Conservation (phyloP, 2,329 filamentous ascomycete genomes). For the Exophiala phaeomuriformis region DNA sequence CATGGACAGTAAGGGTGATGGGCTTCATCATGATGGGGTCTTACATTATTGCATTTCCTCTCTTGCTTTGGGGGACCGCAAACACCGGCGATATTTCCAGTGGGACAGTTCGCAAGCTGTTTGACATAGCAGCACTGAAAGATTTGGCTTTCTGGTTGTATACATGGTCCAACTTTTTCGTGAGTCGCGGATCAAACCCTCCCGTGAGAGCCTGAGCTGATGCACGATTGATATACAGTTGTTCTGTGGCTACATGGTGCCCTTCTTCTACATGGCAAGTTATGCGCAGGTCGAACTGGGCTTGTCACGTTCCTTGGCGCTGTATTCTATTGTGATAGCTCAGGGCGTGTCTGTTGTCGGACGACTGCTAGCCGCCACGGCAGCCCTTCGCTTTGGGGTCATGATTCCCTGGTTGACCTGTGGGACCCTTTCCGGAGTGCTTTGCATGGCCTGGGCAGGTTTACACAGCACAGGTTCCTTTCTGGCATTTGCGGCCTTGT, state of each 20-base stretch:
- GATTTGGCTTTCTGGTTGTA: conserved; percentile 40
- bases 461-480: conserved; percentile 44
- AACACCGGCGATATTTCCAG: conserved; percentile 32
- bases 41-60: conserved; percentile 30
- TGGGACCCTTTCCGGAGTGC: conserved; percentile 33
- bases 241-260: conserved; percentile 44
- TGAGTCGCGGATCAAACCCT: not conserved
- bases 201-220: not conserved
- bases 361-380: conserved; percentile 47
- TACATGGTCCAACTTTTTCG: conserved; percentile 31
- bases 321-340: conserved; percentile 55
- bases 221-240: conserved; percentile 5
- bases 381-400: conserved; percentile 50
- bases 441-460: conserved; percentile 49
- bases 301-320: conserved; percentile 35
- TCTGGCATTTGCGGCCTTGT: conserved; percentile 53
- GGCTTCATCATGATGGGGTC: conserved; percentile 33
- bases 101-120: conserved; percentile 36
- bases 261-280: conserved; percentile 38
- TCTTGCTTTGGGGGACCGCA: conserved; percentile 23
- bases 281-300: conserved; percentile 31
- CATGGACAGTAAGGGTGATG: conserved; percentile 43
- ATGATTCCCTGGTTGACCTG: conserved; percentile 51
- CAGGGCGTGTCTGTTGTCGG: conserved; percentile 53
- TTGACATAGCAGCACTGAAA: conserved; percentile 42